Percentiles rank a stretch among this genome's conserved stretches.
Conservation (phyloP, 306 rosid genomes). For the Fagus crenata region DNA sequence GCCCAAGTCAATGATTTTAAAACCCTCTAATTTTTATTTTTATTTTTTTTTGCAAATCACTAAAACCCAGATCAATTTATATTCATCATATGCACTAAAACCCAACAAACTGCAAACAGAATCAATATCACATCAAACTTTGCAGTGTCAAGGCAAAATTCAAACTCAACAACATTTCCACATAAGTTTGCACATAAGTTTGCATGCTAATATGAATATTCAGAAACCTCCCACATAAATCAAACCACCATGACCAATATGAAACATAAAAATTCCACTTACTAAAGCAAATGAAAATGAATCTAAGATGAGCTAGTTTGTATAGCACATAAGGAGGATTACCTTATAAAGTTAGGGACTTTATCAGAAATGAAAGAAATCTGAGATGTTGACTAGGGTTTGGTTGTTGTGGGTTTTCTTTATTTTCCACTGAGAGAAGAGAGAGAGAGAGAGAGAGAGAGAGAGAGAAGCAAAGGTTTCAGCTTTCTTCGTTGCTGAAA, state of each 20-base stretch:
- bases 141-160: neutral
- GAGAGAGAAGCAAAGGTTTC: neutral
- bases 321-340: neutral
- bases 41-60: neutral
- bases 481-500: neutral
- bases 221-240: neutral
- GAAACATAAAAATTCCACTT: neutral
- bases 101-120: neutral
- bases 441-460: too few relatives aligned
- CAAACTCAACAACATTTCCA: neutral
- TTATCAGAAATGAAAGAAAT: neutral
- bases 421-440: neutral
- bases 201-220: neutral
- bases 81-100: neutral
- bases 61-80: neutral
- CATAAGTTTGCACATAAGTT: too few relatives aligned
- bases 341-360: neutral
- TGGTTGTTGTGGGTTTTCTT: neutral
- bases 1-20: neutral
- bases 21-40: neutral
- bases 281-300: neutral
- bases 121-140: neutral
- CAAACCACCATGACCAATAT: neutral
- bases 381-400: constrained; percentile 11
- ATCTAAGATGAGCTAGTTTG: neutral